A percentile compares a stretch with the other conserved stretches of the same genome.
Evolutionary conservation across 768 basidiomycete species (phyloP).

Genomic region (Trametes cinnabarina): DNA sequence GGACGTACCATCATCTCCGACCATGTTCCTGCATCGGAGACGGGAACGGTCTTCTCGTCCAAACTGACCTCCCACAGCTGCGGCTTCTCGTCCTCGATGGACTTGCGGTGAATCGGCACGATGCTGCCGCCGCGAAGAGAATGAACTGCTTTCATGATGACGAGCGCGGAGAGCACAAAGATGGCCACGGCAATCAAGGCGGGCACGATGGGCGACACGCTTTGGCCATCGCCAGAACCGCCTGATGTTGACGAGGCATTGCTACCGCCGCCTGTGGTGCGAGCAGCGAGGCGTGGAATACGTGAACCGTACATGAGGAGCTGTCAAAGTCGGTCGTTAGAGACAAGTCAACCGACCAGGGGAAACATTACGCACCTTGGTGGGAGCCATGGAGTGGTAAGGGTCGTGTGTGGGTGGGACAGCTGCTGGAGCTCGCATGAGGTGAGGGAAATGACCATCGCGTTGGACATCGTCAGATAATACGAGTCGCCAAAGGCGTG

Average conservation of each 20-base stretch:
- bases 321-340: neutral
- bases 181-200: conserved; percentile 4
- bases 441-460: neutral
- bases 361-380: neutral
- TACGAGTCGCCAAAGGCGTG: neutral
- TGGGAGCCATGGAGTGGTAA: neutral
- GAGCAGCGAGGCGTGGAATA: neutral
- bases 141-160: neutral
- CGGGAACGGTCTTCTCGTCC: neutral
- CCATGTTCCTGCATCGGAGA: neutral
- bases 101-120: neutral
- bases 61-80: conserved; percentile 2
- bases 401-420: neutral
- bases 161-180: neutral
- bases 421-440: neutral
- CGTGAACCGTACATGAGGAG: conserved; percentile 1
- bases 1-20: conserved; percentile 1
- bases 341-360: no score
- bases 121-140: neutral
- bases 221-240: neutral
- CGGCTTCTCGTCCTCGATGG: conserved; percentile 2
- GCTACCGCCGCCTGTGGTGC: neutral
- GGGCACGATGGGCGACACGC: neutral
- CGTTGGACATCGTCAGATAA: neutral
- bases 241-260: neutral